Base-by-base conservation (phyloP, 441 rosid genomes). In the Biscutella auriculata region DNA sequence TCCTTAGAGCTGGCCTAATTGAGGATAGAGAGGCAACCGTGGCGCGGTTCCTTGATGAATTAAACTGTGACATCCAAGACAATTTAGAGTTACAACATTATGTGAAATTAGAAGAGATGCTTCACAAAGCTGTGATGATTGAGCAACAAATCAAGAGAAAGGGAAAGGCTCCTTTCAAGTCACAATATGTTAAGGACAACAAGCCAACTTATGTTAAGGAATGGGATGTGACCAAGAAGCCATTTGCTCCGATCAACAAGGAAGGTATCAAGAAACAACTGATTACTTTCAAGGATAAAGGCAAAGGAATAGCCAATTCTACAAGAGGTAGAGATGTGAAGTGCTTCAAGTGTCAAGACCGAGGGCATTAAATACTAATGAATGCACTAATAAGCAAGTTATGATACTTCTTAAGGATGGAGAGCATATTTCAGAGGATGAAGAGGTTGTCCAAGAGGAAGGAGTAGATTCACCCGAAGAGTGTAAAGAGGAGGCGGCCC, bases 201-300 rank as follows among this genome's bases (percentile, higher is more conserved):
- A 19, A 19, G 23, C 23, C 5, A 3, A 3, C 0, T 7, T 9
- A 1, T 6, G 1, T 3, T 29, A 29, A 6, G 33, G 33, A 1
- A 7, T 9, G 8, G 33, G 9, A 0, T 35, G 2, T n/a, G 11
- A 10, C 5, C 5, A 33, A n/a, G 1, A 33, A 6, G 0, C 15
- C 16, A 4, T n/a, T 13, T 5, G 12, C 3, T 5, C 8, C 40
- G 2, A 12, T 1, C 3, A 2, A 6, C 8, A 2, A 2, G 0
- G 12, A 1, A 1, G 40, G 12, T 6, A 15, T n/a, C 1, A n/a
- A 6, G 4, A 4, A 19, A 4, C 23, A 19, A 19, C 16, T 15
- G 0, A 2, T 2, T 7, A 2, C 1, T n/a, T 1, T 6, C 1
- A 2, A 2, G 0, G 2, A n/a, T 4, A 4, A 12, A 7, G 2